phyloP scores from a whole-genome alignment of 1,139 yeast genomes.

The Magnusiomyces tetraspermus region DNA sequence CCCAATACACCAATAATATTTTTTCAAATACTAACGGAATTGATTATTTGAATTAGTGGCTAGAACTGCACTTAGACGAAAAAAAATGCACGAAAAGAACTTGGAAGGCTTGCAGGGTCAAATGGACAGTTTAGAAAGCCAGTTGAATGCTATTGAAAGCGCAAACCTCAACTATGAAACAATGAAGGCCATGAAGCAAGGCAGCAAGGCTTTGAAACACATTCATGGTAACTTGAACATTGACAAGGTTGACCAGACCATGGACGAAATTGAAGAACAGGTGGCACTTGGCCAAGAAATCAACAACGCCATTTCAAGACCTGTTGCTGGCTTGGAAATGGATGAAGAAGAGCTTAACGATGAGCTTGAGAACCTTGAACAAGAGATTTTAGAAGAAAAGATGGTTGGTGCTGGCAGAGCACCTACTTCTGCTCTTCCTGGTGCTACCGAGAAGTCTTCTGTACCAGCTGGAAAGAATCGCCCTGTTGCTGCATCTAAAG shows the following conservation, averaged over 20 bases:
- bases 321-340: constrained; percentile 63
- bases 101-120: constrained; percentile 77
- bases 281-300: constrained; percentile 92
- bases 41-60: constrained; percentile 42
- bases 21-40: background rate
- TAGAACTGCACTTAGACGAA: constrained; percentile 76
- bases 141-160: constrained; percentile 79
- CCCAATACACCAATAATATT: background rate
- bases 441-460: constrained; percentile 23
- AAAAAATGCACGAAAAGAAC: constrained; percentile 72
- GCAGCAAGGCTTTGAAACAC: constrained; percentile 92
- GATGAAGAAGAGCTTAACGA: constrained; percentile 84
- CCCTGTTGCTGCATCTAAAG: constrained; percentile 23
- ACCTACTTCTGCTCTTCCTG: constrained; percentile 35
- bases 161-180: constrained; percentile 96
- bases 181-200: constrained; percentile 97
- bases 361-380: constrained; percentile 81
- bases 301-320: constrained; percentile 90
- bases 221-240: constrained; percentile 93
- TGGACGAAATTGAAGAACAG: constrained; percentile 97
- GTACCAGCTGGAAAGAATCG: constrained; percentile 19
- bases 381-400: constrained; percentile 61
- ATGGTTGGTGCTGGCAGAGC: constrained; percentile 41
- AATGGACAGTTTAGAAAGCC: constrained; percentile 81
- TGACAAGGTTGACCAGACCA: constrained; percentile 95